Base-by-base conservation (phyloP, 2,329 filamentous ascomycete species). In the Verticillium dahliae region DNA sequence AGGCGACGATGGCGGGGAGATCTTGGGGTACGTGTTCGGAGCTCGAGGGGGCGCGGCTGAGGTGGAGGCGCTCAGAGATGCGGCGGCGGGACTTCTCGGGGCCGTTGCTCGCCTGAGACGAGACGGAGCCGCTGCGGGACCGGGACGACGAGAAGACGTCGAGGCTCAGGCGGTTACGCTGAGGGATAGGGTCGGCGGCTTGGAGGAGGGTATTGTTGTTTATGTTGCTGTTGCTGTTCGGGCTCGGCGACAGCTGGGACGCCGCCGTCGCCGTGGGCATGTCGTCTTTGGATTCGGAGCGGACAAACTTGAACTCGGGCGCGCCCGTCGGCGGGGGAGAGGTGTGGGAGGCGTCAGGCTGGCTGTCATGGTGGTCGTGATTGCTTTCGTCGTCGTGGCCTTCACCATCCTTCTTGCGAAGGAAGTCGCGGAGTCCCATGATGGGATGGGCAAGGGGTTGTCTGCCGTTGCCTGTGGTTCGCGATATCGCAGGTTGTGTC, bases 231-330 rank as follows among this genome's bases (percentile, higher is more conserved):
- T 31, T 31, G 27, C 27, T 31, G 27, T 31, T 31, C 27, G 54
- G 34, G 54, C 11, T 14, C 4, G 54, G 54, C 1, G 27, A 31
- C 27, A 31, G 27, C 27, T 31, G 27, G 54, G 54, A 34, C 33
- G 54, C 7, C 54, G 9, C 11, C 10, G 59, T 31, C 27, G 27
- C 27, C 27, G 59, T 37, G 59, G 60, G 56, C 37, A 55, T 14
- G 55, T 34, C 31, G 60, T 52, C 79, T 73, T 97, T 77, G 1
- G 93, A 97, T 71, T 96, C 94, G 66, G 91, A 89, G 64, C 92
- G 89, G 70, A 95, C 83, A 77, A 97, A 92, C 65, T 83, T 91
- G 78, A 97, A 92, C 67, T 90, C 87, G 62, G 89, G 87, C 18
- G 61, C 60, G 57, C 60, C 56, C 41, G 57, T 59, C 69, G 22